These are phyloP conservation scores for Ostreobium quekettii DNA, from an alignment of 139 green algal species.

Conservation along the genomic window DNA sequence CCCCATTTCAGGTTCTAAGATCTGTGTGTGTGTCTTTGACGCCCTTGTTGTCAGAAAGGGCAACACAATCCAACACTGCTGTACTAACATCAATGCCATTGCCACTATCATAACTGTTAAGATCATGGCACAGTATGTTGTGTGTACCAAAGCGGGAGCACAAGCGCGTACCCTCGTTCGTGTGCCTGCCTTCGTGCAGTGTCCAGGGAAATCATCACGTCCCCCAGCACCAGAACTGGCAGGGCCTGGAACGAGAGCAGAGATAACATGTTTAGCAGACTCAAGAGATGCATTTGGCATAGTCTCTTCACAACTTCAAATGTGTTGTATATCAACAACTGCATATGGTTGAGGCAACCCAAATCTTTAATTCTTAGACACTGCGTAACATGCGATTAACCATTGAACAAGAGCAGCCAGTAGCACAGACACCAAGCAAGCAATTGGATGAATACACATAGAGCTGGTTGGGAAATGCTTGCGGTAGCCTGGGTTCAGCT, in stretches of 20 bases:
- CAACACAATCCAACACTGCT: not conserved
- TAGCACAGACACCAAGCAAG: not conserved
- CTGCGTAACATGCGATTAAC: not conserved
- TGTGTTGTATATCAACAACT: not conserved
- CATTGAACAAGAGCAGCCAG: not conserved
- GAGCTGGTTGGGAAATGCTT: too few relatives aligned
- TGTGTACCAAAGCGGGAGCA: not conserved
- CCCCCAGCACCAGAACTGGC: constrained; percentile 72
- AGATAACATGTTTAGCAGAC: constrained; percentile 17
- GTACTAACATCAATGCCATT: not conserved
- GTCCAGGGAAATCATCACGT: constrained; percentile 89
- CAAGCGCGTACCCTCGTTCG: constrained; percentile 54
- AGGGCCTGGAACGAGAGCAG: constrained; percentile 24
- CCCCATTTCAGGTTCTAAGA: not conserved
- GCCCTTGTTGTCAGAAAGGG: not conserved
- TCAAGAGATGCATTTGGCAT: not conserved
- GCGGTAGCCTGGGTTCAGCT: too few relatives aligned
- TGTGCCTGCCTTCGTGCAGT: constrained; percentile 75
- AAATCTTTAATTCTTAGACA: not conserved
- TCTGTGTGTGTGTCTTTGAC: not conserved
- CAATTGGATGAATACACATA: too few relatives aligned
- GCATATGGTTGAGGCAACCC: constrained; percentile 2
- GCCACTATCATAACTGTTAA: not conserved
- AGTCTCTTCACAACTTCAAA: not conserved
- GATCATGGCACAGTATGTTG: not conserved